A percentile compares a stretch with the other conserved stretches of the same genome.
Conservation (phyloP, 2,329 filamentous ascomycete genomes). For the Apiospora arundinis region DNA sequence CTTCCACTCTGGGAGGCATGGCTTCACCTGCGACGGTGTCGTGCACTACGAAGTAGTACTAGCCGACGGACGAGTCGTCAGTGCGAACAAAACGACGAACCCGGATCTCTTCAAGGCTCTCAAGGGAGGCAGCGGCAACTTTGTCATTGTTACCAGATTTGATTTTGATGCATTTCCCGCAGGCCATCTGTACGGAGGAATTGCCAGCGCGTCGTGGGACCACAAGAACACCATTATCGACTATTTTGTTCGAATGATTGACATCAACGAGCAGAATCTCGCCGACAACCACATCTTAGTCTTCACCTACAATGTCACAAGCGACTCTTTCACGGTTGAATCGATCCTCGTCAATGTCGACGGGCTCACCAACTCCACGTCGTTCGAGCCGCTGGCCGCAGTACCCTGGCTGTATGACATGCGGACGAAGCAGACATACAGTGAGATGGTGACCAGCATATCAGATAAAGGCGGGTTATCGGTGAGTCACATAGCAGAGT, state of each 20-base stretch:
- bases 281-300: slow-evolving; percentile 21
- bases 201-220: slow-evolving; percentile 20
- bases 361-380: neutral
- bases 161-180: slow-evolving; percentile 32
- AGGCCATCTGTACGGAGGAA: slow-evolving; percentile 28
- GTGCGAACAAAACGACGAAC: slow-evolving; percentile 43
- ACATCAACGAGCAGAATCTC: slow-evolving; percentile 26
- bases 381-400: neutral
- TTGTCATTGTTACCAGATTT: slow-evolving; percentile 45
- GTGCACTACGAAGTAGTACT: slow-evolving; percentile 51
- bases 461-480: neutral
- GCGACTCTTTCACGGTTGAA: neutral
- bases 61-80: slow-evolving; percentile 43
- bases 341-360: neutral
- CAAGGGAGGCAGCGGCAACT: slow-evolving; percentile 53
- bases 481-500: too few relatives aligned
- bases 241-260: slow-evolving; percentile 26
- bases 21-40: slow-evolving; percentile 53
- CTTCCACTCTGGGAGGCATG: slow-evolving; percentile 38
- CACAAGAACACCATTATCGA: slow-evolving; percentile 22
- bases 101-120: slow-evolving; percentile 51
- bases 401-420: neutral
- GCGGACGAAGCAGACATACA: neutral
- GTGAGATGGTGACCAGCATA: neutral
- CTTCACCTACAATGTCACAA: neutral